A percentile compares a stretch with the other conserved stretches of the same genome.
Evolutionary conservation across 345 rosid genomes (phyloP).

Genomic region (Salix suchowensis): DNA sequence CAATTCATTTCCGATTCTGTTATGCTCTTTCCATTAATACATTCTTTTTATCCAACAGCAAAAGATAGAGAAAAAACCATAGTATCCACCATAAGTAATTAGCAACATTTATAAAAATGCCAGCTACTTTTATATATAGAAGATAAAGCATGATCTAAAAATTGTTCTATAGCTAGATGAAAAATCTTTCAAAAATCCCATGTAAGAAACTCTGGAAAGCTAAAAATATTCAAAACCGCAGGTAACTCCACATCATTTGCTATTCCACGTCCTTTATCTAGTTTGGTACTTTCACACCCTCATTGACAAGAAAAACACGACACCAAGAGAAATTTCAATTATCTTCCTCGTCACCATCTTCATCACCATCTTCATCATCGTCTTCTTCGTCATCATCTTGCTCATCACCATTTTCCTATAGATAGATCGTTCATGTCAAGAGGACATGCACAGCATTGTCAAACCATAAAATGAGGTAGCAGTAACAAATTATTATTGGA

Average conservation of each 20-base stretch:
- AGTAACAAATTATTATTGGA: background rate
- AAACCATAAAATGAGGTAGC: background rate
- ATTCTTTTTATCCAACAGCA: no score
- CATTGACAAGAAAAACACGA: background rate
- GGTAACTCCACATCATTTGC: background rate
- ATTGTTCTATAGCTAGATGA: background rate
- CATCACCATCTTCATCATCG: background rate
- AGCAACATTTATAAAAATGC: no score
- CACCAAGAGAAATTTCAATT: background rate
- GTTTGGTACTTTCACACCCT: background rate
- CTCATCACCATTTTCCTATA: slow-evolving; percentile 14
- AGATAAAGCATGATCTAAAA: background rate
- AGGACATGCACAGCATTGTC: background rate
- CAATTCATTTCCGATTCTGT: no score
- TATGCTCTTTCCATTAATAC: no score
- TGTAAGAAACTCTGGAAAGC: background rate
- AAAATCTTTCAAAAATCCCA: background rate
- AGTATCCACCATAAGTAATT: background rate
- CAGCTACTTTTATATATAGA: no score
- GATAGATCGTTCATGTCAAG: background rate
- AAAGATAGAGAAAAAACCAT: background rate
- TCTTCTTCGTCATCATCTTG: slow-evolving; percentile 2
- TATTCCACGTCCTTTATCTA: background rate
- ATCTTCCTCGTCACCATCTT: slow-evolving; percentile 8
- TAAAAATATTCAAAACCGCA: background rate